Percentiles rank a stretch among this genome's conserved stretches.
phyloP scores from a whole-genome alignment of 192 early-diverging fungal genomes.

The Mortierella hygrophila region DNA sequence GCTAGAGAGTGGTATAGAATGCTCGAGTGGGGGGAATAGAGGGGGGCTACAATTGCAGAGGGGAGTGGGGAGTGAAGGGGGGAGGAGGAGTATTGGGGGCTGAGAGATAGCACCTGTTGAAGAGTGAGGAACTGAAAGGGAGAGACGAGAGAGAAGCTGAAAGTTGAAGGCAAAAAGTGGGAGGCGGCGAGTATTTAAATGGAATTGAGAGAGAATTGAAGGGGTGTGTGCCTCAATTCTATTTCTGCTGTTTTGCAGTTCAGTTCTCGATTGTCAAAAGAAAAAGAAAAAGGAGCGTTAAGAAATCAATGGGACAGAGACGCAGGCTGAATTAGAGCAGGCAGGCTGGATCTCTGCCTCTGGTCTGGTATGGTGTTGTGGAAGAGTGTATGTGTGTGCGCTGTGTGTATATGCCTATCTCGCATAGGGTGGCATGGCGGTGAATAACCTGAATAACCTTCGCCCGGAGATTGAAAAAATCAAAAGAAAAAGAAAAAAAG shows the following conservation, averaged over 20 bases:
- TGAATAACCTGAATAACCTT: neutral
- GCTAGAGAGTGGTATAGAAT: neutral
- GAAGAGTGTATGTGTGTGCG: too few relatives aligned
- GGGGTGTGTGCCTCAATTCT: constrained; percentile 2
- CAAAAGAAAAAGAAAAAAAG: neutral
- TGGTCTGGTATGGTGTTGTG: too few relatives aligned
- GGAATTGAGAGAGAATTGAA: neutral
- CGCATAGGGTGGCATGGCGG: neutral
- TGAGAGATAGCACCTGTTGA: neutral
- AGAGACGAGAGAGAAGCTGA: neutral
- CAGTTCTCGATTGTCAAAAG: neutral
- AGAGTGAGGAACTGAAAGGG: neutral
- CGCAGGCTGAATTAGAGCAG: neutral
- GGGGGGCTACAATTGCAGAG: neutral
- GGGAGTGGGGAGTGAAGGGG: neutral
- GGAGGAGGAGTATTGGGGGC: neutral
- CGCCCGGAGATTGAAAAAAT: neutral
- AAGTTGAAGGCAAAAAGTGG: neutral
- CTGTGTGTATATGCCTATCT: too few relatives aligned
- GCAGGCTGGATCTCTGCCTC: too few relatives aligned
- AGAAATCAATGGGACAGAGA: too few relatives aligned
- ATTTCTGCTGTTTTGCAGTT: constrained; percentile 10
- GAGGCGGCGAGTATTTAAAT: neutral
- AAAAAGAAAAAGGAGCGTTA: too few relatives aligned
- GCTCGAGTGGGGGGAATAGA: neutral